Conservation (phyloP, 1,139 yeast species). For the Taphrina populina region DNA sequence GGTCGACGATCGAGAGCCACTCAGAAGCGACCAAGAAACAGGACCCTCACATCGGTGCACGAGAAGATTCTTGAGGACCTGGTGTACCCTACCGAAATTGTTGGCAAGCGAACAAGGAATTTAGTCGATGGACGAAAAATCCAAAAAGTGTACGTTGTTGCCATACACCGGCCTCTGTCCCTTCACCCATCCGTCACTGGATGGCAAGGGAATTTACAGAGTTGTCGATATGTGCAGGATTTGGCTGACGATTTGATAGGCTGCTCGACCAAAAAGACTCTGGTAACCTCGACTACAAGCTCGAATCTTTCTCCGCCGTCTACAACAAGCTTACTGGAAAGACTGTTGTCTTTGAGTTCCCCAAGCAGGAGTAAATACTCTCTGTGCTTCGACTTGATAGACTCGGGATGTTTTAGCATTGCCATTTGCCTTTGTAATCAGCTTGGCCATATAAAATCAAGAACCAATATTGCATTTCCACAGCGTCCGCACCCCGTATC, state of each 20-base stretch:
- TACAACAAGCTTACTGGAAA: slow-evolving; percentile 99
- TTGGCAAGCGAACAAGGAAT: slow-evolving; percentile 99
- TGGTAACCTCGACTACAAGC: slow-evolving; percentile 95
- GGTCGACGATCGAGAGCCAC: slow-evolving; percentile 84
- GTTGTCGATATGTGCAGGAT: slow-evolving; percentile 32
- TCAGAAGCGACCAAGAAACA: slow-evolving; percentile 99
- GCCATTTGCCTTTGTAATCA: not conserved
- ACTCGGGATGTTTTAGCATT: not conserved
- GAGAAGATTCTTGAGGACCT: slow-evolving; percentile 98
- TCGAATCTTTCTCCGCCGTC: slow-evolving; percentile 98
- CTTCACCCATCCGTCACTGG: slow-evolving; percentile 11
- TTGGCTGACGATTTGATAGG: slow-evolving; percentile 36
- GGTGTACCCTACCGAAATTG: slow-evolving; percentile 99
- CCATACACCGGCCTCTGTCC: slow-evolving; percentile 36
- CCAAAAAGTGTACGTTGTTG: slow-evolving; percentile 65
- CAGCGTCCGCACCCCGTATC: too few species aligned
- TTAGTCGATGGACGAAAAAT: slow-evolving; percentile 98
- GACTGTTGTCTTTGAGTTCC: slow-evolving; percentile 66
- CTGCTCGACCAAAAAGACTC: slow-evolving; percentile 98
- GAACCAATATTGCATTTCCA: too few species aligned
- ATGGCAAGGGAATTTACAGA: slow-evolving; percentile 23
- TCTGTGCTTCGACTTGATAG: not conserved
- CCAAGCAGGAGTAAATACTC: slow-evolving; percentile 21
- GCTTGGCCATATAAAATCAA: too few species aligned
- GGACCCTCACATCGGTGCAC: slow-evolving; percentile 98